Conservation (phyloP, 768 basidiomycete species). For the Podaxis sp. region DNA sequence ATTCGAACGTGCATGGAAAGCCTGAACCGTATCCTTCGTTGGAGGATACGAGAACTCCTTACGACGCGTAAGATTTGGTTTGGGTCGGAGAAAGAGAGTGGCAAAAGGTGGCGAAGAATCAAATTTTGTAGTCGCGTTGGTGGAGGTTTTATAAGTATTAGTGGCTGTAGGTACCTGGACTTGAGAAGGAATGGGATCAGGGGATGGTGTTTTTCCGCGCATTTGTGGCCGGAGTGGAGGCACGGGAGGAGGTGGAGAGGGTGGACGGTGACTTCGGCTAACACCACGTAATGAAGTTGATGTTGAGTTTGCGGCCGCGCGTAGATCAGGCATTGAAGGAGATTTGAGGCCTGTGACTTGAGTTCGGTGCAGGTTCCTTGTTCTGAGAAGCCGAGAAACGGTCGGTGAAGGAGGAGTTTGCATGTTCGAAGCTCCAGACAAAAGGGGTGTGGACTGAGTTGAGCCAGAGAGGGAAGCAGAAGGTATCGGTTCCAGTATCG, state of each 20-base stretch:
- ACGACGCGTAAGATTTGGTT: neutral
- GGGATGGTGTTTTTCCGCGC: neutral
- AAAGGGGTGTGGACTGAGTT: neutral
- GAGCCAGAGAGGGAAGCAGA: neutral
- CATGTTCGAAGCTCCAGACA: neutral
- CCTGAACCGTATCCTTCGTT: neutral
- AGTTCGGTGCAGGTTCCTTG: neutral
- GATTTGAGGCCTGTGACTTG: neutral
- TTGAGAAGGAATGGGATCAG: neutral
- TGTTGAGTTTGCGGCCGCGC: neutral
- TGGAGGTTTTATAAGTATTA: neutral
- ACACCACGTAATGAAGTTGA: neutral
- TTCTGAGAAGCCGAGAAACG: neutral
- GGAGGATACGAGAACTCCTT: slow-evolving; percentile 9
- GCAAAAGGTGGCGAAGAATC: neutral
- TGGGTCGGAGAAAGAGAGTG: neutral
- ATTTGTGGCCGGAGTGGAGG: neutral
- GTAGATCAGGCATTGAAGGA: slow-evolving; percentile 13
- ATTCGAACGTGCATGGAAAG: slow-evolving; percentile 5
- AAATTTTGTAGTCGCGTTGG: neutral
- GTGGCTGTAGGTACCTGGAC: neutral
- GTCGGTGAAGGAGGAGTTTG: neutral
- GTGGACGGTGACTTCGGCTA: neutral
- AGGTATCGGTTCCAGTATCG: neutral
- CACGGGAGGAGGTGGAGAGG: neutral